These are phyloP conservation scores for Guadua angustifolia DNA, from an alignment of 176 grass and related monocot species.

Conservation along the genomic window DNA sequence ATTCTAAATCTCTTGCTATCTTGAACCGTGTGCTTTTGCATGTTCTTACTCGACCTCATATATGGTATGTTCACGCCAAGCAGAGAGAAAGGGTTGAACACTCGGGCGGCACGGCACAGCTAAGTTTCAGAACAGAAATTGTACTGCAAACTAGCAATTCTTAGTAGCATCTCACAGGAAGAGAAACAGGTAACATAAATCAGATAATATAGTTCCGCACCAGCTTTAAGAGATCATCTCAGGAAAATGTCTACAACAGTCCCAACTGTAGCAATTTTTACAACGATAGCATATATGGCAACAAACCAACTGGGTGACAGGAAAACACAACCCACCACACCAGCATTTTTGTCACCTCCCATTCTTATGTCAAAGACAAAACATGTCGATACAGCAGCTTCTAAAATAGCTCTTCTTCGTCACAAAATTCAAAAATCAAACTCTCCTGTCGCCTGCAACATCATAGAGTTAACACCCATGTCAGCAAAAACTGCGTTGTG, in stretches of 20 bases:
- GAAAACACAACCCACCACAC: conserved; percentile 36
- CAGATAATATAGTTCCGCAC: conserved; percentile 22
- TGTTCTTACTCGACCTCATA: background rate
- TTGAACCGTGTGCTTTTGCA: background rate
- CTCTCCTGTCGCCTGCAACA: conserved; percentile 64
- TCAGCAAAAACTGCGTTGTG: conserved; percentile 3
- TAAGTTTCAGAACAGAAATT: background rate
- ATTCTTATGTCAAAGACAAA: conserved; percentile 57
- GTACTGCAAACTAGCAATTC: background rate
- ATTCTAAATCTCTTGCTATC: background rate
- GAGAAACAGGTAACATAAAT: conserved; percentile 28
- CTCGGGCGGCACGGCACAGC: background rate
- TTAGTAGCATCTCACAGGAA: background rate
- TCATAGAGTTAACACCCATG: conserved; percentile 4
- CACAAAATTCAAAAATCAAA: conserved; percentile 71
- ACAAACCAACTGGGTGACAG: conserved; percentile 42
- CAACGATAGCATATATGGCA: conserved; percentile 39
- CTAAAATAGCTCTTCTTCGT: conserved; percentile 53
- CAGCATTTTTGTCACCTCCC: conserved; percentile 39
- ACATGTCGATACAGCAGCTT: conserved; percentile 50
- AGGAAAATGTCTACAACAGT: conserved; percentile 42
- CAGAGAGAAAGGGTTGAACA: background rate
- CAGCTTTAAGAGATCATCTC: conserved; percentile 42
- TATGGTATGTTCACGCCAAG: background rate
- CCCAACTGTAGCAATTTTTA: conserved; percentile 50